These are phyloP conservation scores for Astraeus odoratus DNA, from an alignment of 768 basidiomycete genomes.

Conservation along the genomic window DNA sequence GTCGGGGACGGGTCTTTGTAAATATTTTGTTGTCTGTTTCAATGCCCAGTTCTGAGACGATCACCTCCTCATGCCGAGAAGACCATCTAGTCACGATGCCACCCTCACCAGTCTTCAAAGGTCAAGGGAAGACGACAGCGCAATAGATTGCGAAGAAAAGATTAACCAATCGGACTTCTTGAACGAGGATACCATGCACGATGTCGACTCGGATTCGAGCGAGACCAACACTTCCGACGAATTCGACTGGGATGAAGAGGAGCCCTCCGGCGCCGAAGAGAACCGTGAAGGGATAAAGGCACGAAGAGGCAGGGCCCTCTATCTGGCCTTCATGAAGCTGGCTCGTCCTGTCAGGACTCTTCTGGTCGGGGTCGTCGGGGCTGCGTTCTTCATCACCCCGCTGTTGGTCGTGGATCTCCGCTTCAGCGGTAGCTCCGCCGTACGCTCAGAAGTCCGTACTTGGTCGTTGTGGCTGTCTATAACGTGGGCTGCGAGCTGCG, in stretches of 20 bases:
- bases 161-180: constrained; percentile 5
- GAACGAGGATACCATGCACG: constrained; percentile 5
- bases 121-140: constrained; percentile 4
- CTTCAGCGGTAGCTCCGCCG: constrained; percentile 40
- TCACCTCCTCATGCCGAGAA: constrained; percentile 10
- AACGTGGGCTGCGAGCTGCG: constrained; percentile 55
- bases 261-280: constrained; percentile 23
- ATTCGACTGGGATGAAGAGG: constrained; percentile 70
- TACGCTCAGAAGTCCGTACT: constrained; percentile 49
- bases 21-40: too few species aligned
- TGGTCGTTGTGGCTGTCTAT: constrained; percentile 67
- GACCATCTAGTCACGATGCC: constrained; percentile 4
- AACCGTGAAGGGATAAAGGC: constrained; percentile 34
- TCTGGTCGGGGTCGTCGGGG: constrained; percentile 51
- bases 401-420: constrained; percentile 60
- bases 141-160: constrained; percentile 7
- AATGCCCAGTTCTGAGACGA: constrained; percentile 7
- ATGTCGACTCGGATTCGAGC: constrained; percentile 28
- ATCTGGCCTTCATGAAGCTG: constrained; percentile 61
- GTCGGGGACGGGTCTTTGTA: too few species aligned
- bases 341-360: constrained; percentile 52
- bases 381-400: constrained; percentile 60
- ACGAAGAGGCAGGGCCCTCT: constrained; percentile 55
- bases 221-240: constrained; percentile 60
- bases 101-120: constrained; percentile 5